phyloP scores from a whole-genome alignment of 805 yeast genomes.

The Myxozyma vanderwaltii region DNA sequence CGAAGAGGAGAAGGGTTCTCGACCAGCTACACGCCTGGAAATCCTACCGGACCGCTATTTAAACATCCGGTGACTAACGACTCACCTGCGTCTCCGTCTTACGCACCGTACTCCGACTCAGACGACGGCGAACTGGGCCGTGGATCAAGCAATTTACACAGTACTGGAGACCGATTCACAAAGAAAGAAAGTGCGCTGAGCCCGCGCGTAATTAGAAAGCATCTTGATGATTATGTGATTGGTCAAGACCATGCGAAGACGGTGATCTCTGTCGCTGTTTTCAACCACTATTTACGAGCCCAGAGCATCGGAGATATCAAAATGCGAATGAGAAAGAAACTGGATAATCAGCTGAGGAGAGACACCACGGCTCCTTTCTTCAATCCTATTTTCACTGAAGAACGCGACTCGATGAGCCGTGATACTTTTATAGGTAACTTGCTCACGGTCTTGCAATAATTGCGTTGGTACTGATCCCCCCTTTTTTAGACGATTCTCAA shows the following conservation, averaged over 20 bases:
- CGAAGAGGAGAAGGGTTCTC: constrained; percentile 18
- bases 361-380: constrained; percentile 12
- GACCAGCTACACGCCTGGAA: constrained; percentile 14
- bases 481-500: constrained; percentile 48
- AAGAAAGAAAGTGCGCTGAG: constrained; percentile 1
- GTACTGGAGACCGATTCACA: not conserved
- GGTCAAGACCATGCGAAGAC: constrained; percentile 61
- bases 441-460: not conserved
- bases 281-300: constrained; percentile 55
- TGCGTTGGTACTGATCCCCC: constrained; percentile 3
- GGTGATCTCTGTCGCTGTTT: constrained; percentile 63
- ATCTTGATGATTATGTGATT: constrained; percentile 55
- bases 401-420: constrained; percentile 2
- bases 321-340: constrained; percentile 8
- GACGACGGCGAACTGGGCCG: constrained; percentile 8
- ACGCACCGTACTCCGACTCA: not conserved
- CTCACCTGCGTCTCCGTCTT: constrained; percentile 1
- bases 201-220: constrained; percentile 45
- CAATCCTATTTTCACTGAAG: constrained; percentile 12
- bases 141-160: not conserved
- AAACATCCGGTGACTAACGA: not conserved
- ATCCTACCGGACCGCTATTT: constrained; percentile 26
- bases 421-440: not conserved
- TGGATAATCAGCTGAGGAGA: constrained; percentile 18
- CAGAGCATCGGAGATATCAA: constrained; percentile 25